A percentile compares a stretch with the other conserved stretches of the same genome.
Conservation (phyloP, 768 basidiomycete species). For the Suillus hirtellus region DNA sequence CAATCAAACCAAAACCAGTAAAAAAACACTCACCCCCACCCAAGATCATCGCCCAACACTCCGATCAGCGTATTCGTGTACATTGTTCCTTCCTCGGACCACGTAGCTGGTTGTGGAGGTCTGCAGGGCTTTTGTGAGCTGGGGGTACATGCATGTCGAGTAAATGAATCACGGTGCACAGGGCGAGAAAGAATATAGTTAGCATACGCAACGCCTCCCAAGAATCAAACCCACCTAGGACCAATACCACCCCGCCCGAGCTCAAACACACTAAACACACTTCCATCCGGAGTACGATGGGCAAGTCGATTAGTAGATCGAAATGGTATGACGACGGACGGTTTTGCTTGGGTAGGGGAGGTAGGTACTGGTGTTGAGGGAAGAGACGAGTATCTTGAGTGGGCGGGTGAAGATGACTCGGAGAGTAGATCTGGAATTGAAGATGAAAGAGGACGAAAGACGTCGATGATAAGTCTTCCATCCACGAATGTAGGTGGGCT, state of each 20-base stretch:
- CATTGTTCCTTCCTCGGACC: constrained; percentile 17
- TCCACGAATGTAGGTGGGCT: constrained; percentile 62
- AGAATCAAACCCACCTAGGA: background rate
- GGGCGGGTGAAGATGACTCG: background rate
- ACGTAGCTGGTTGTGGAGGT: constrained; percentile 7
- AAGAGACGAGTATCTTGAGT: background rate
- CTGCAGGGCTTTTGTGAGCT: background rate
- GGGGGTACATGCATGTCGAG: background rate
- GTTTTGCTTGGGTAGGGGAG: background rate
- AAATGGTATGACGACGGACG: background rate
- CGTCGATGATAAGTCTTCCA: constrained; percentile 47
- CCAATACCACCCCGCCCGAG: background rate
- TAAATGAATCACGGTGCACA: background rate
- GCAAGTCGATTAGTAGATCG: background rate
- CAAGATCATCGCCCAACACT: constrained; percentile 43
- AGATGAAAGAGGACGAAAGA: constrained; percentile 23
- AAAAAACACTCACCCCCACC: constrained; percentile 48
- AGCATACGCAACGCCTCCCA: background rate
- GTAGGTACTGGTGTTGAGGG: background rate
- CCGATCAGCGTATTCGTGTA: constrained; percentile 37
- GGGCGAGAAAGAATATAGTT: background rate
- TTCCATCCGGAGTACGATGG: background rate
- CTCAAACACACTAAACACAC: background rate
- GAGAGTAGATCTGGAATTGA: too few relatives aligned
- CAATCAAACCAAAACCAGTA: background rate